Evolutionary conservation across 176 grass and related monocot species (phyloP).

Genomic region (Rhynchospora breviuscula): DNA sequence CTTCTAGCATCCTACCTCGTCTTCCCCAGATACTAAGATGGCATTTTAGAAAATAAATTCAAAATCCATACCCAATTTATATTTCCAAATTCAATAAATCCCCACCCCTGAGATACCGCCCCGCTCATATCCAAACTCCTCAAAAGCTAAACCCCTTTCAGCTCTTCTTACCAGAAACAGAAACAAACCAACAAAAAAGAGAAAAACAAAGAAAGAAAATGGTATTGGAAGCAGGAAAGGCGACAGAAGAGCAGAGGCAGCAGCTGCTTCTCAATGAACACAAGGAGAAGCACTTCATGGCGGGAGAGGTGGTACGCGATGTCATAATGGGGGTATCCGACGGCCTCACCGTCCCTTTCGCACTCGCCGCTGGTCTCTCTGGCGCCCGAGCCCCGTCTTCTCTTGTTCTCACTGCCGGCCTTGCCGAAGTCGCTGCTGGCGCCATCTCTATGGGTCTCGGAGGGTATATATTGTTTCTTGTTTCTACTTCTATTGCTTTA

Average conservation of each 20-base stretch:
- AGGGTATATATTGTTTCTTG: conserved; percentile 40
- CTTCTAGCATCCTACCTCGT: background rate
- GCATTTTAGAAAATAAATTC: background rate
- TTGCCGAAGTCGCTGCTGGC: conserved; percentile 86
- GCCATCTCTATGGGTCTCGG: conserved; percentile 99
- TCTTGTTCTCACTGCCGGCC: conserved; percentile 80
- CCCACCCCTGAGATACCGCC: background rate
- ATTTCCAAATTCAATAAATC: background rate
- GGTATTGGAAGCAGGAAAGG: conserved; percentile 28
- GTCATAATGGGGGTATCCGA: conserved; percentile 95
- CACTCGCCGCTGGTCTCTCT: conserved; percentile 82
- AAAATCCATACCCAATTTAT: background rate
- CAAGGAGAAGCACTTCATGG: conserved; percentile 89
- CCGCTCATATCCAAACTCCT: background rate
- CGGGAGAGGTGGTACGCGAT: conserved; percentile 78
- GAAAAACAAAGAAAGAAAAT: conserved; percentile 21
- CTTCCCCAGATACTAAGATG: background rate
- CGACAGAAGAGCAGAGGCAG: conserved; percentile 40
- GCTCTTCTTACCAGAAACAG: too few species aligned
- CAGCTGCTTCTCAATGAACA: conserved; percentile 50
- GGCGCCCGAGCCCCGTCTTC: conserved; percentile 66
- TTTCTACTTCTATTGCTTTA: background rate
- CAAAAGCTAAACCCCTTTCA: background rate
- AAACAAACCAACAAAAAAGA: background rate
- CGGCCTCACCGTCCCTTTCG: conserved; percentile 95